A percentile compares a stretch with the other conserved stretches of the same genome.
These are phyloP conservation scores for Nemania sp. DNA, from an alignment of 2,329 filamentous ascomycete species.

Conservation along the genomic window DNA sequence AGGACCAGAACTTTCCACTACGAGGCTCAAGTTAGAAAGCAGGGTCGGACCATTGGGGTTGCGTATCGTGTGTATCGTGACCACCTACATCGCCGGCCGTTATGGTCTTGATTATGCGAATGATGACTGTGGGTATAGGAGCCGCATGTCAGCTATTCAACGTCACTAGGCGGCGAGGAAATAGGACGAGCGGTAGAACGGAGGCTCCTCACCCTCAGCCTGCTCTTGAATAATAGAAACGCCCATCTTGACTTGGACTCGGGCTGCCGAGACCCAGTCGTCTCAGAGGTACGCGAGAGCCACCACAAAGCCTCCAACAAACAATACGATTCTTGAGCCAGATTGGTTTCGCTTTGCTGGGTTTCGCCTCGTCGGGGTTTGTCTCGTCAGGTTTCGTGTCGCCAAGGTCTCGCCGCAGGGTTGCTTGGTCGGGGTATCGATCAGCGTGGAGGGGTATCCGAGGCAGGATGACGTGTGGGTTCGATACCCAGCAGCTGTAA, in stretches of 20 bases:
- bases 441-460: not conserved
- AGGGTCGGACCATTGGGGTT: not conserved
- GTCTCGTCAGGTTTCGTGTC: not conserved
- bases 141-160: constrained; percentile 11
- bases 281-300: constrained; percentile 14
- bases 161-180: not conserved
- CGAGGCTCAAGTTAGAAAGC: constrained; percentile 11
- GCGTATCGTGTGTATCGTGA: not conserved
- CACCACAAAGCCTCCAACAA: constrained; percentile 12
- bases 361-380: not conserved
- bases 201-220: constrained; percentile 66
- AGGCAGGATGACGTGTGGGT: not conserved
- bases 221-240: constrained; percentile 85
- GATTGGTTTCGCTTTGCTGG: not conserved
- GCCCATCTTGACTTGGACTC: constrained; percentile 68
- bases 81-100: constrained; percentile 76
- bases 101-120: constrained; percentile 75
- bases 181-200: not conserved
- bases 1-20: constrained; percentile 97
- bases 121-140: constrained; percentile 59
- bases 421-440: not conserved
- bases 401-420: not conserved
- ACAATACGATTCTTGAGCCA: constrained; percentile 1
- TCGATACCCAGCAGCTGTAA: not conserved
- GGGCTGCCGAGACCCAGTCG: constrained; percentile 27